Evolutionary conservation across 2,329 filamentous ascomycete species (phyloP).

Genomic region (Fusarium burgessii): DNA sequence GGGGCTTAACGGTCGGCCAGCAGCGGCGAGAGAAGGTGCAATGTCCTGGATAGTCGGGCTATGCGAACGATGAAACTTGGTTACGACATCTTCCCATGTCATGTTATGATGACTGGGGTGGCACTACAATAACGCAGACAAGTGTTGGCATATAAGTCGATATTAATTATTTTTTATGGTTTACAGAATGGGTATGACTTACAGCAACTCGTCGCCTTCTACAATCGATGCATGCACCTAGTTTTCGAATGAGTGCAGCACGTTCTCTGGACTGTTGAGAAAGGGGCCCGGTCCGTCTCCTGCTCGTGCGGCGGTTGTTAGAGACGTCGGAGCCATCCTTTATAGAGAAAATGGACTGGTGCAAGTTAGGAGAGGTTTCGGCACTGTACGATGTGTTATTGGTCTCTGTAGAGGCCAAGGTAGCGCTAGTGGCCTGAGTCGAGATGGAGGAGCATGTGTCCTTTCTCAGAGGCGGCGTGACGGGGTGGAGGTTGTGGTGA

Average conservation of each 20-base stretch:
- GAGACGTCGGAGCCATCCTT: constrained; percentile 67
- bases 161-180: neutral
- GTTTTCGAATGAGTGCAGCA: constrained; percentile 69
- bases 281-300: constrained; percentile 69
- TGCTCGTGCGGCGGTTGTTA: constrained; percentile 66
- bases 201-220: constrained; percentile 69
- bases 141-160: constrained; percentile 36
- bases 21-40: constrained; percentile 55
- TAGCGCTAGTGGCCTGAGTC: constrained; percentile 61
- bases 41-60: constrained; percentile 65
- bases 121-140: constrained; percentile 56
- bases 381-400: constrained; percentile 64
- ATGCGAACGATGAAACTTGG: constrained; percentile 65
- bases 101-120: constrained; percentile 70
- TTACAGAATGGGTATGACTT: constrained; percentile 51
- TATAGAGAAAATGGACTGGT: constrained; percentile 66
- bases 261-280: constrained; percentile 69
- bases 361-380: constrained; percentile 63
- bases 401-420: constrained; percentile 60
- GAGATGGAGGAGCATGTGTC: constrained; percentile 67
- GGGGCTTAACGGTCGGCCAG: constrained; percentile 61
- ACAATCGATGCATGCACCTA: constrained; percentile 69
- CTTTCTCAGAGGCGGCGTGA: constrained; percentile 55
- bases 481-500: constrained; percentile 47
- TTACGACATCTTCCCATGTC: constrained; percentile 70